Percentiles rank a stretch among this genome's conserved stretches.
These are phyloP conservation scores for Apiospora sp. DNA, from an alignment of 2,329 filamentous ascomycete genomes.

Conservation along the genomic window DNA sequence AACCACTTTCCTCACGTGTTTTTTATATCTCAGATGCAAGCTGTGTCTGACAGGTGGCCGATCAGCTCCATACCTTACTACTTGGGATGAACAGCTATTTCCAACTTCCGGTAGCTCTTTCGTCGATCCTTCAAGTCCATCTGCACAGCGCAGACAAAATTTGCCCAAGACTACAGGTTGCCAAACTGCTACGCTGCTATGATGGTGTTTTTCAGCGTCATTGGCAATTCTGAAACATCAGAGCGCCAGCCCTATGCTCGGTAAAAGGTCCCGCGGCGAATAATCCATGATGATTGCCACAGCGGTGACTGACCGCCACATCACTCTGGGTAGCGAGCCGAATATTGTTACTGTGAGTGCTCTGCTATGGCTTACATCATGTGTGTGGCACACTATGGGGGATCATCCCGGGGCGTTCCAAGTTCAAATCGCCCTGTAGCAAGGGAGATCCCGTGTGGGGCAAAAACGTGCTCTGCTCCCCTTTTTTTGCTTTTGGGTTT, in stretches of 20 bases:
- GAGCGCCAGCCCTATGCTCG: neutral
- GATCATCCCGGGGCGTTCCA: neutral
- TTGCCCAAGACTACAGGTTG: too few relatives aligned
- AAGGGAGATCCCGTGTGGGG: neutral
- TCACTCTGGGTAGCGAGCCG: neutral
- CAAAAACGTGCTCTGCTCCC: neutral
- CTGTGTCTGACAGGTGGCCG: too few relatives aligned
- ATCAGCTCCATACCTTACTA: neutral
- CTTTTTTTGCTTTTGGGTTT: neutral
- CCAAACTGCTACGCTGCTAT: too few relatives aligned
- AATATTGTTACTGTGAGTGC: neutral
- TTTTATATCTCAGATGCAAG: neutral
- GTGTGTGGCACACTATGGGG: neutral
- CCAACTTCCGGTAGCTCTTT: neutral
- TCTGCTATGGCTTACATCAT: neutral
- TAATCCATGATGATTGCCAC: neutral
- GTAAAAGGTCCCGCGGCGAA: too few relatives aligned
- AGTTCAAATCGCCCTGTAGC: neutral
- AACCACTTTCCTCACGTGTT: neutral
- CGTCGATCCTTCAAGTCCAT: too few relatives aligned
- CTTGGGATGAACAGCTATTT: neutral
- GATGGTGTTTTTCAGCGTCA: neutral
- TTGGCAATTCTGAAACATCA: neutral
- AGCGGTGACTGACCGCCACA: neutral
- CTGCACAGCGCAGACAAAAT: too few relatives aligned